Conservation (phyloP, 2,329 filamentous ascomycete genomes). For the Colletotrichum plurivorum region DNA sequence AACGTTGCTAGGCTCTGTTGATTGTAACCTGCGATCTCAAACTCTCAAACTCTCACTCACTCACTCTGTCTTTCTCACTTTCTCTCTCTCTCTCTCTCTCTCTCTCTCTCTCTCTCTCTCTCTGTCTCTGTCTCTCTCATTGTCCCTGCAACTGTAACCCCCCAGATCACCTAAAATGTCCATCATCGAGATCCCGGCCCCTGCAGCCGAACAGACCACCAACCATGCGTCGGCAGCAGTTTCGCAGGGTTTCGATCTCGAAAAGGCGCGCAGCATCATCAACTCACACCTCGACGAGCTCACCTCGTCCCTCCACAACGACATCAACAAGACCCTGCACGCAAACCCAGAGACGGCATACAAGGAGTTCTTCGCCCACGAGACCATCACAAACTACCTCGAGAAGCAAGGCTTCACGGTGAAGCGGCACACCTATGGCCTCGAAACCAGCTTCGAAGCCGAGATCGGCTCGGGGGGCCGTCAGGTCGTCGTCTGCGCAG, state of each 20-base stretch:
- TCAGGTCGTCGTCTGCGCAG: slow-evolving; percentile 58
- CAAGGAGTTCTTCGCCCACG: slow-evolving; percentile 66
- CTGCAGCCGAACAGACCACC: slow-evolving; percentile 1
- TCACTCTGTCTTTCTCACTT: background rate
- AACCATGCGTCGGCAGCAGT: background rate
- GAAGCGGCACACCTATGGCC: slow-evolving; percentile 63
- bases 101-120: background rate
- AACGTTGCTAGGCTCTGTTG: background rate
- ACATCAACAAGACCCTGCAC: slow-evolving; percentile 50
- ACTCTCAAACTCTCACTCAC: slow-evolving; percentile 2
- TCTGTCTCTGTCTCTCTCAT: background rate
- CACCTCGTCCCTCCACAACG: slow-evolving; percentile 31
- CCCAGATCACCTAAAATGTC: slow-evolving; percentile 9
- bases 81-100: background rate
- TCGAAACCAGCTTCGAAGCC: slow-evolving; percentile 66
- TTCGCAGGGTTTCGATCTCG: slow-evolving; percentile 33
- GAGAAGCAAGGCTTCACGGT: slow-evolving; percentile 60
- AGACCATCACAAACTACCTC: slow-evolving; percentile 61
- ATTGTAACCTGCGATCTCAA: slow-evolving; percentile 1
- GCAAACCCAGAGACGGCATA: slow-evolving; percentile 65
- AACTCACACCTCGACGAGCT: slow-evolving; percentile 42
- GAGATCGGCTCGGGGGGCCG: slow-evolving; percentile 58
- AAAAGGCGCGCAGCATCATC: slow-evolving; percentile 42
- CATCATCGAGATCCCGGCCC: slow-evolving; percentile 15
- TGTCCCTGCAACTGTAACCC: background rate